Base-by-base conservation (phyloP, 169 alveolate genomes). In the Perkinsus marinus region DNA sequence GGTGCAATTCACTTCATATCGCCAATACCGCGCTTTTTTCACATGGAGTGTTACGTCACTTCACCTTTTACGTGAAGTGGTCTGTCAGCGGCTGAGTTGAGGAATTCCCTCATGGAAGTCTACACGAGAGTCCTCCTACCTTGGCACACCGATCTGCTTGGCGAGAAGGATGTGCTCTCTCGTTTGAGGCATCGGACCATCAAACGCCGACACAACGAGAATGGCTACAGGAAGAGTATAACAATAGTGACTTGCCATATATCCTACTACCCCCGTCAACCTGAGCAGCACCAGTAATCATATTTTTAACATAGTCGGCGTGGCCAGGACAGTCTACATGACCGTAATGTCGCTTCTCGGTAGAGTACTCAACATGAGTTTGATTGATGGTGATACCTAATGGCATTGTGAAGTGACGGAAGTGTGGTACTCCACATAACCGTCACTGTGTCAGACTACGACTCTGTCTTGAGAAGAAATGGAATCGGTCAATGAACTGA, bases 321-420 rank as follows among this genome's bases (percentile, higher is more conserved):
- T 98, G 99, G 30, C 99, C 99, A 19, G 99, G 99, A 94, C 99
- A 98, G 95, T 98, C 99, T 34, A 98, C 98, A 91, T 98, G 99
- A 89, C 99, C 98, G 93, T 97, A 98, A 95, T 98, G 99, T 90
- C 99, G 91, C 68, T 94, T 95, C 41, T 96, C 97, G 26, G 98
- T 91, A 36, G 93, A 92, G 91, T 95, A 95, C 93, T 96, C 98
- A 7, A 96, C 96, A 93, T 96, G 98, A 0, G 99, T 96, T 68
- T 98, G 96, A 93, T 97, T 97, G 93, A 98, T 97, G 41, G 99
- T 98, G 91, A 98, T 98, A 68, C 99, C 79, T 57, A 30, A 13
- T 90, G 79, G 22, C 68, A 43, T 43, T 10, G n/a, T n/a, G n/a
- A n/a, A n/a, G n/a, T n/a, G n/a, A n/a, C n/a, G n/a, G n/a, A n/a